These are phyloP conservation scores for Nemania diffusa DNA, from an alignment of 2,329 filamentous ascomycete genomes.

Conservation along the genomic window DNA sequence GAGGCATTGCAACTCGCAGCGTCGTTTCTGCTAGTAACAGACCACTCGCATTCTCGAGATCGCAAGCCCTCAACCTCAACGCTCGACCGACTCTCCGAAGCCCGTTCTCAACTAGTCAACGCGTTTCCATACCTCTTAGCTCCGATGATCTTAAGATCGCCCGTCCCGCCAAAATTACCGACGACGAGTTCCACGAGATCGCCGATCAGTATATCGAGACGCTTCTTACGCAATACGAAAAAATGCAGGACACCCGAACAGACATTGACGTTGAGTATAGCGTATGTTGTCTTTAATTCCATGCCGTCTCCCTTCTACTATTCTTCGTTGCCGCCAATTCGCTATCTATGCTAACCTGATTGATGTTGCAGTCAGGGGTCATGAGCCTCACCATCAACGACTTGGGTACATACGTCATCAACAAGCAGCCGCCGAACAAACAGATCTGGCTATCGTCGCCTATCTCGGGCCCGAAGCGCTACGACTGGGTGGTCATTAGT, in stretches of 20 bases:
- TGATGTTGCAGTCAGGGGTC: slow-evolving; percentile 76
- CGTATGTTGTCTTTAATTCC: slow-evolving; percentile 62
- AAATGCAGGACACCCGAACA: slow-evolving; percentile 75
- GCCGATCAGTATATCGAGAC: slow-evolving; percentile 78
- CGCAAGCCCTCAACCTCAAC: slow-evolving; percentile 16
- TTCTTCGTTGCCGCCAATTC: neutral
- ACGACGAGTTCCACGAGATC: slow-evolving; percentile 78
- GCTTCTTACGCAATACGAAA: slow-evolving; percentile 72
- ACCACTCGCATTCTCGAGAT: slow-evolving; percentile 36
- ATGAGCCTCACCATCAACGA: slow-evolving; percentile 77
- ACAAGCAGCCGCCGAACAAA: slow-evolving; percentile 98
- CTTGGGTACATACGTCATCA: slow-evolving; percentile 88
- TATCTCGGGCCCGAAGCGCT: slow-evolving; percentile 90
- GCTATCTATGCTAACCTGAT: slow-evolving; percentile 16
- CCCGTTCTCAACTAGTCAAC: slow-evolving; percentile 52
- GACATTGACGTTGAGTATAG: slow-evolving; percentile 90
- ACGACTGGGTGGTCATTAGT: slow-evolving; percentile 82
- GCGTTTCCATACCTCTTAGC: slow-evolving; percentile 54
- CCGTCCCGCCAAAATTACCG: slow-evolving; percentile 70
- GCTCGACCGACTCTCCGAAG: slow-evolving; percentile 19
- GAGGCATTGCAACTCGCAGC: slow-evolving; percentile 44
- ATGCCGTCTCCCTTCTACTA: neutral
- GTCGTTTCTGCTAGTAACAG: slow-evolving; percentile 38
- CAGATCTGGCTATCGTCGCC: slow-evolving; percentile 97
- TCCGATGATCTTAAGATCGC: slow-evolving; percentile 46